phyloP scores from a whole-genome alignment of 768 basidiomycete genomes.

The Hortiboletus campestris region DNA sequence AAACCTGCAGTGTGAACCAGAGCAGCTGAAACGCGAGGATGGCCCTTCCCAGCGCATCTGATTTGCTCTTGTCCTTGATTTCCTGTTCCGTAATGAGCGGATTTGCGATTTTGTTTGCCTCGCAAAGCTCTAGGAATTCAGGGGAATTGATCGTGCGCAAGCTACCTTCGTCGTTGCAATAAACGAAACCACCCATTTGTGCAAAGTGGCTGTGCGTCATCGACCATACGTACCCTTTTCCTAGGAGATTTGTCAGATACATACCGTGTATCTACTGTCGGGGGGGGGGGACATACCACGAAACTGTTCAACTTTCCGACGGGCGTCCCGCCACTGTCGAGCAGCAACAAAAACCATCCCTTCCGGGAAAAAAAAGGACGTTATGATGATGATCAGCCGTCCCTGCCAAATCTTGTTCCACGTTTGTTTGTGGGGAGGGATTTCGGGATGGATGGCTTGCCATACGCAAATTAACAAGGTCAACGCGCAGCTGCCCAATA shows the following conservation, averaged over 20 bases:
- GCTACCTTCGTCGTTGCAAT: not conserved
- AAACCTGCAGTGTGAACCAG: not conserved
- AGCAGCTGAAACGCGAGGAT: not conserved
- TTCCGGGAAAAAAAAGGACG: not conserved
- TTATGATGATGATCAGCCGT: not conserved
- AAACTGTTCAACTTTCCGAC: not conserved
- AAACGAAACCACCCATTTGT: slow-evolving; percentile 1
- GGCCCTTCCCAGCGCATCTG: not conserved
- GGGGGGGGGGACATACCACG: not conserved
- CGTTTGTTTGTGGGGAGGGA: not conserved
- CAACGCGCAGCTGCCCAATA: not conserved
- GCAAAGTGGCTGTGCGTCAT: not conserved
- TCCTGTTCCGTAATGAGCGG: not conserved
- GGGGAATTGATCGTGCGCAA: not conserved
- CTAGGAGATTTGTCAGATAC: not conserved
- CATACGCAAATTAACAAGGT: slow-evolving; percentile 3
- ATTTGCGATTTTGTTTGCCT: not conserved
- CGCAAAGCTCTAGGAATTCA: not conserved
- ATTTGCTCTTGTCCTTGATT: not conserved
- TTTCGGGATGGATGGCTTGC: not conserved
- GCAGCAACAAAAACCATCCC: not conserved
- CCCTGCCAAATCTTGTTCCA: too few species aligned
- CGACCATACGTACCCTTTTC: not conserved
- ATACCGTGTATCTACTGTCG: not conserved
- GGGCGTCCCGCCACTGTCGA: not conserved